A percentile compares a stretch with the other conserved stretches of the same genome.
phyloP scores from a whole-genome alignment of 768 basidiomycete genomes.

The Mycena polygramma region DNA sequence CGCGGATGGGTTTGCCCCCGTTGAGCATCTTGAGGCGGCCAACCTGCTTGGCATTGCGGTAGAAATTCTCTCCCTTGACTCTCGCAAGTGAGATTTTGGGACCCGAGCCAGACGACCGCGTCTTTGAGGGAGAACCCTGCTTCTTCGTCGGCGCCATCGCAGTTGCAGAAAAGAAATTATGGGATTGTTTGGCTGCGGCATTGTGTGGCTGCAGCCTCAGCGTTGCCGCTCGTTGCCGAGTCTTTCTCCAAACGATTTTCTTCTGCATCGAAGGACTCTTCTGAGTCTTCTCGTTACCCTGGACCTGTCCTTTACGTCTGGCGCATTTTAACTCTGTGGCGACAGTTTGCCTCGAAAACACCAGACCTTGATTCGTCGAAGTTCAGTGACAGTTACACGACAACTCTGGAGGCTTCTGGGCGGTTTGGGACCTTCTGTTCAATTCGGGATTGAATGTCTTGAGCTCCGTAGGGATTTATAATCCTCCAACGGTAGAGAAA shows the following conservation, averaged over 20 bases:
- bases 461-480: too few relatives aligned
- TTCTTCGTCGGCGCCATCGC: conserved; percentile 60
- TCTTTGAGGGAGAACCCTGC: conserved; percentile 51
- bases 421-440: too few relatives aligned
- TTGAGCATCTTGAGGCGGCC: conserved; percentile 91
- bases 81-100: conserved; percentile 71
- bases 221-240: too few relatives aligned
- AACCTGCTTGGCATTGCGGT: conserved; percentile 94
- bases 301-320: too few relatives aligned
- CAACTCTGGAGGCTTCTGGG: too few relatives aligned
- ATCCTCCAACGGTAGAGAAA: too few relatives aligned
- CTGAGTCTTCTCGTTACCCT: too few relatives aligned
- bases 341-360: not conserved
- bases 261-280: too few relatives aligned
- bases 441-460: too few relatives aligned
- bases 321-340: not conserved
- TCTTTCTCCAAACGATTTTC: too few relatives aligned
- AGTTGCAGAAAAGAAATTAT: conserved; percentile 4
- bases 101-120: conserved; percentile 54
- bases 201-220: not conserved
- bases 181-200: not conserved
- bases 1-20: conserved; percentile 91
- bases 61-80: conserved; percentile 97
- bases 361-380: too few relatives aligned
- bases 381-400: too few relatives aligned